Evolutionary conservation across 805 yeast species (phyloP).

Genomic region (Kuraishia capsulata): DNA sequence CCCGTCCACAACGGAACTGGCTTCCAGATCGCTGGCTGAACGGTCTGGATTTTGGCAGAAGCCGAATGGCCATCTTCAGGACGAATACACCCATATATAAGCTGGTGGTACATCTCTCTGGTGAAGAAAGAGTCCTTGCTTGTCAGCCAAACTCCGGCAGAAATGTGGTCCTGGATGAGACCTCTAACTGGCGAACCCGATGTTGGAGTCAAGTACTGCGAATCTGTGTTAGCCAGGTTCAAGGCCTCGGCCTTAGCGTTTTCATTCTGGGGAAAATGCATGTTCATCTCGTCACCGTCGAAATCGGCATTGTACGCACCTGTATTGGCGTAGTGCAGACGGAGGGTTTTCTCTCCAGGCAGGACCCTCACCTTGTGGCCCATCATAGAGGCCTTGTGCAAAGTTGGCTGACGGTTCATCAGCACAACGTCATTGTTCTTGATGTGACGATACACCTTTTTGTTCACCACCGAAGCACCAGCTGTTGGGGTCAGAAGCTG

Average conservation of each 20-base stretch:
- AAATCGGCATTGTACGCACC: constrained; percentile 99
- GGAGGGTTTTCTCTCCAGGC: constrained; percentile 94
- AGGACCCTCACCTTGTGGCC: constrained; percentile 96
- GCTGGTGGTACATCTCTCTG: constrained; percentile 87
- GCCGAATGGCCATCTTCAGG: constrained; percentile 96
- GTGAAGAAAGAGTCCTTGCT: constrained; percentile 87
- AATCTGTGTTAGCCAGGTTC: constrained; percentile 91
- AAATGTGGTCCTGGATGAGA: constrained; percentile 95
- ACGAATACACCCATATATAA: constrained; percentile 85
- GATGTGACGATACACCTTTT: constrained; percentile 92
- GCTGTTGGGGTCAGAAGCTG: constrained; percentile 82
- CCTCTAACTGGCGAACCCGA: constrained; percentile 99
- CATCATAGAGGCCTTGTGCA: constrained; percentile 99
- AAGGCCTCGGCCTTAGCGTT: constrained; percentile 95
- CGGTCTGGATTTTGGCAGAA: constrained; percentile 53
- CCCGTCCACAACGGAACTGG: constrained; percentile 97
- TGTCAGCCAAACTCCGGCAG: constrained; percentile 98
- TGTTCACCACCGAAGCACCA: constrained; percentile 61
- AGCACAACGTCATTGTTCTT: constrained; percentile 91
- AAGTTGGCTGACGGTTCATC: constrained; percentile 98
- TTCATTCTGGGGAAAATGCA: constrained; percentile 99
- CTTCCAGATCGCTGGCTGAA: constrained; percentile 83
- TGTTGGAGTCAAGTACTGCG: constrained; percentile 96
- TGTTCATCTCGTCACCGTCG: constrained; percentile 99
- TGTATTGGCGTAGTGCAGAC: constrained; percentile 97